Evolutionary conservation across 2,329 filamentous ascomycete genomes (phyloP).

Genomic region (Metarhizium robertsii): DNA sequence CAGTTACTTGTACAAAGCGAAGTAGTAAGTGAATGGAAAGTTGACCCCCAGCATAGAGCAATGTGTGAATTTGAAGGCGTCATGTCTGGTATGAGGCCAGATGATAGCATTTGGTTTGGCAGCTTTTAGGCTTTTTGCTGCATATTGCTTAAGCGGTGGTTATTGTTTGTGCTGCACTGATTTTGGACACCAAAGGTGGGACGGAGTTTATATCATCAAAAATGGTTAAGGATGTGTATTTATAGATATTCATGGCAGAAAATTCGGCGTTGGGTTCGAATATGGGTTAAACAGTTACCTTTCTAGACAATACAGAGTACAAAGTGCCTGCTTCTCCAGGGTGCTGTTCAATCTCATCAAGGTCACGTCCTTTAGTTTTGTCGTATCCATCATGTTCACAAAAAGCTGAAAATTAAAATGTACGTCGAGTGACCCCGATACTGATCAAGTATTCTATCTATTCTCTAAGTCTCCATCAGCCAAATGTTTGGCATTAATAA

Average conservation of each 20-base stretch:
- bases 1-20: constrained; percentile 35
- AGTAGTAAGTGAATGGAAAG: constrained; percentile 16
- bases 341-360: not conserved
- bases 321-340: no score
- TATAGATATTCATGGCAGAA: no score
- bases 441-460: constrained; percentile 2
- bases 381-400: not conserved
- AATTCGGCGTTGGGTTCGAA: no score
- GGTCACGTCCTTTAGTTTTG: not conserved
- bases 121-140: constrained; percentile 10
- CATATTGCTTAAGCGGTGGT: not conserved
- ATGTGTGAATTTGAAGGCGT: constrained; percentile 23
- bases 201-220: not conserved
- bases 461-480: not conserved
- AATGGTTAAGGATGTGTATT: no score
- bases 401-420: not conserved
- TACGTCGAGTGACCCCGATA: not conserved
- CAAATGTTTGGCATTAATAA: not conserved
- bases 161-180: not conserved
- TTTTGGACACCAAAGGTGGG: not conserved
- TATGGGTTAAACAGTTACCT: no score
- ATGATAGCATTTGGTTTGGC: constrained; percentile 29
- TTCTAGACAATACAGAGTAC: no score
- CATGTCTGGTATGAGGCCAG: constrained; percentile 20
- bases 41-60: constrained; percentile 12